Evolutionary conservation across 306 rosid species (phyloP).

Genomic region (Luffa aegyptiaca): DNA sequence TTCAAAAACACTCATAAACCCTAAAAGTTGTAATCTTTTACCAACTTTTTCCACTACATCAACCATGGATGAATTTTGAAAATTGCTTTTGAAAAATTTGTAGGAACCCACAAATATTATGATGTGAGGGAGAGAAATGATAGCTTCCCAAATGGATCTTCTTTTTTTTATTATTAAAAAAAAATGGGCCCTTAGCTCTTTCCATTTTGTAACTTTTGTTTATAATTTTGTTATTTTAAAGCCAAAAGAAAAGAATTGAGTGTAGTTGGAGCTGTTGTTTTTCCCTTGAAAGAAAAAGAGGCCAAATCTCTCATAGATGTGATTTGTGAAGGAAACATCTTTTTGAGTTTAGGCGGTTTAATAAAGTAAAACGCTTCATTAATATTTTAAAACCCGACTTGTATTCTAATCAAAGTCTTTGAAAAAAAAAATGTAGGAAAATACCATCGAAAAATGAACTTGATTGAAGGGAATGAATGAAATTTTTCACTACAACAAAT

Average conservation of each 20-base stretch:
- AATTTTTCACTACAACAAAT: background rate
- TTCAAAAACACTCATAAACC: conserved; percentile 4
- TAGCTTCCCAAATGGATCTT: background rate
- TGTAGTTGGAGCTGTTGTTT: background rate
- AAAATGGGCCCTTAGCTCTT: background rate
- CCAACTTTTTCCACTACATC: background rate
- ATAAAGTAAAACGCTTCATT: background rate
- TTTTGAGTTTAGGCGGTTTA: background rate
- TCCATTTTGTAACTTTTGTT: background rate
- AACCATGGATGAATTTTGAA: background rate
- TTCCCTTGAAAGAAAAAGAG: background rate
- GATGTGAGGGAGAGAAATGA: conserved; percentile 1
- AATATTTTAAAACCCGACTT: background rate
- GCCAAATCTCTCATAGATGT: background rate
- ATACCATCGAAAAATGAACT: background rate
- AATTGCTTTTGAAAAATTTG: conserved; percentile 8
- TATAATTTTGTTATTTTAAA: background rate
- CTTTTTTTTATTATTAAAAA: background rate
- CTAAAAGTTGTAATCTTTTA: conserved; percentile 5
- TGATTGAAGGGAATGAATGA: background rate
- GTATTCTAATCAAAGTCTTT: background rate
- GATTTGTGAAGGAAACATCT: background rate
- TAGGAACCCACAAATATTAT: conserved; percentile 12
- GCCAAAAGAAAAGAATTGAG: background rate
- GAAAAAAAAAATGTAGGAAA: background rate